phyloP scores from a whole-genome alignment of 371 early-diverging fungal species.

The Syncephalastrum monosporum region DNA sequence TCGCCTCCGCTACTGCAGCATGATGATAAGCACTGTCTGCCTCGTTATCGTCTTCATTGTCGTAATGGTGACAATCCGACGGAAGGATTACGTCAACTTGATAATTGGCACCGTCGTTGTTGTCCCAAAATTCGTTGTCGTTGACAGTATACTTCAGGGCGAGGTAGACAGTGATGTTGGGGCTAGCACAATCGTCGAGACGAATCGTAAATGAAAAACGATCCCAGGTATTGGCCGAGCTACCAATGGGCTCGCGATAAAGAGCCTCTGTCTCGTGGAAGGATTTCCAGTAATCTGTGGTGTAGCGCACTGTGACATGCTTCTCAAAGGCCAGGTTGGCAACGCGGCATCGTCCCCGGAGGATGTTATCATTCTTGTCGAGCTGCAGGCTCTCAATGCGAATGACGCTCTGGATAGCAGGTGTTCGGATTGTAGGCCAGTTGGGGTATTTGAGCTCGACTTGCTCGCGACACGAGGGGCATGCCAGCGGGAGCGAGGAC shows the following conservation, averaged over 20 bases:
- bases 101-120: conserved; percentile 74
- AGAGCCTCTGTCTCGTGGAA: conserved; percentile 53
- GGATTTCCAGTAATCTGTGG: conserved; percentile 70
- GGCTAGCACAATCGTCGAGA: conserved; percentile 5
- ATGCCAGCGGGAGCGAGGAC: conserved; percentile 2
- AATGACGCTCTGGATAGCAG: conserved; percentile 18
- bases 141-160: conserved; percentile 52
- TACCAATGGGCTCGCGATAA: conserved; percentile 48
- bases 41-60: conserved; percentile 2
- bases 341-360: conserved; percentile 63
- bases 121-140: conserved; percentile 79
- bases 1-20: neutral
- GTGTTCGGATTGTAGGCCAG: conserved; percentile 31
- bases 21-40: neutral
- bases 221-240: conserved; percentile 37
- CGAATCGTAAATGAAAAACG: conserved; percentile 28
- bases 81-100: conserved; percentile 35
- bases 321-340: conserved; percentile 81
- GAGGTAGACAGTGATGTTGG: conserved; percentile 19
- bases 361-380: conserved; percentile 35
- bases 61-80: neutral
- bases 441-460: conserved; percentile 20
- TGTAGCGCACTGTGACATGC: conserved; percentile 64
- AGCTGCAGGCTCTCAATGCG: conserved; percentile 30
- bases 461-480: too few species aligned